Evolutionary conservation across 2,329 filamentous ascomycete genomes (phyloP).

Genomic region (Emericellopsis atlantica): DNA sequence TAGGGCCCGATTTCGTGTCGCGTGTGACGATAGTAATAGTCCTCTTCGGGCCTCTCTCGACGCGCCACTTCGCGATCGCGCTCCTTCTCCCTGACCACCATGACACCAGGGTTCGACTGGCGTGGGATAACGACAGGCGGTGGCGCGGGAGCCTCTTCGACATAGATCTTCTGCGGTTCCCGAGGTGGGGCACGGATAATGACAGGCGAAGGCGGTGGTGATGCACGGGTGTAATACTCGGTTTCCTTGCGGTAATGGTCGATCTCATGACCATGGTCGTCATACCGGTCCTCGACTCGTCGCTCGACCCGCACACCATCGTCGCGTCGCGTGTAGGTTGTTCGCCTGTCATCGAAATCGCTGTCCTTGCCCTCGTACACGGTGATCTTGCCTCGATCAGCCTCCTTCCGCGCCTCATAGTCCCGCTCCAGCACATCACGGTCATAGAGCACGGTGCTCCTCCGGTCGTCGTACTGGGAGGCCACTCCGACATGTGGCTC

Average conservation of each 20-base stretch:
- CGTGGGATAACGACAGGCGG: conserved; percentile 36
- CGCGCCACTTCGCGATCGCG: conserved; percentile 20
- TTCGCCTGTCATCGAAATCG: conserved; percentile 28
- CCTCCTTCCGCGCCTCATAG: conserved; percentile 5
- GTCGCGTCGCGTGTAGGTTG: conserved; percentile 27
- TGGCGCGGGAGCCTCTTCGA: conserved; percentile 42
- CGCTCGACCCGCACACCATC: conserved; percentile 43
- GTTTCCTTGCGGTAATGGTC: conserved; percentile 50
- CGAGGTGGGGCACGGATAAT: conserved; percentile 40
- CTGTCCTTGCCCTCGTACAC: conserved; percentile 21
- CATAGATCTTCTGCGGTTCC: conserved; percentile 46
- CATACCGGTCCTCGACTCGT: conserved; percentile 35
- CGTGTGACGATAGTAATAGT: conserved; percentile 39
- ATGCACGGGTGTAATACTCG: conserved; percentile 44
- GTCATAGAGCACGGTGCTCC: conserved; percentile 8
- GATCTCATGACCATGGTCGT: conserved; percentile 33
- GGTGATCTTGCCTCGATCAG: conserved; percentile 16
- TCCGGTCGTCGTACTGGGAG: conserved; percentile 7
- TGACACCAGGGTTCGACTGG: conserved; percentile 28
- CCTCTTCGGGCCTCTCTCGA: conserved; percentile 25
- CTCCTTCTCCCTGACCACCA: conserved; percentile 30
- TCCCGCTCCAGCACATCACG: conserved; percentile 2
- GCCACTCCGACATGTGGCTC: conserved; percentile 11
- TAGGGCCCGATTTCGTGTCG: conserved; percentile 28
- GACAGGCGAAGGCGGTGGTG: conserved; percentile 36